Evolutionary conservation across 306 rosid genomes (phyloP), one percentile per base, ranked within the genome.

Genomic region (Myrica gale): DNA sequence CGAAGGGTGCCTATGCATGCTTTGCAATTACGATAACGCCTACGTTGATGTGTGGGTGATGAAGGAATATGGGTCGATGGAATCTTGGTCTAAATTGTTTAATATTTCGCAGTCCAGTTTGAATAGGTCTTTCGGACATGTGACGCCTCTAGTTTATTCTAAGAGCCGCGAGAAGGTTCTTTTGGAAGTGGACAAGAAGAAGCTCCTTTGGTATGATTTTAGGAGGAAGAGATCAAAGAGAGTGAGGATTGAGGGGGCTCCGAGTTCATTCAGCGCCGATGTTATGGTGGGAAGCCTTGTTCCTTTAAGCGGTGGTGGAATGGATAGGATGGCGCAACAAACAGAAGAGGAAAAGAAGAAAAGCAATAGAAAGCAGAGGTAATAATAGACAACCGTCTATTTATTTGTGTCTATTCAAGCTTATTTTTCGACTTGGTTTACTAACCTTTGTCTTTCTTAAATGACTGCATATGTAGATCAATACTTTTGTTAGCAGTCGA

Each of bases 21-120:
- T 83, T 5, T 88, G 85, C 21, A 80, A 77, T 74, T 78, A 79
- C 42, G 74, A 75, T 3, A 67, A 71, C 3, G 6, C 1, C 6
- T 78, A 15, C 15, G 53, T 84, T 26, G 98, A 89, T 56, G 82
- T 89, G 45, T 93, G 97, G 97, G 78, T 82, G 54, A 84, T 93
- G 89, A 84, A 48, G 41, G 84, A 88, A 7, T 91, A 91, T 72
- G 90, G 88, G 52, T 77, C n/a, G 0, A 57, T 55, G 48, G 86
- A 83, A 51, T 86, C 89, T 1, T 93, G 98, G 98, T 78, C 71
- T 48, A 91, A 78, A 45, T 17, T 88, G 66, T 68, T 89, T 17
- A 85, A 10, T 10, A 11, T 48, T 48, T 48, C 37, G 37, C 37
- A 32, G 37, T 32, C 3, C 37, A 32, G 37, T 32, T 48, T 48